phyloP scores from a whole-genome alignment of 2,329 filamentous ascomycete genomes.

The Drechmeria coniospora region DNA sequence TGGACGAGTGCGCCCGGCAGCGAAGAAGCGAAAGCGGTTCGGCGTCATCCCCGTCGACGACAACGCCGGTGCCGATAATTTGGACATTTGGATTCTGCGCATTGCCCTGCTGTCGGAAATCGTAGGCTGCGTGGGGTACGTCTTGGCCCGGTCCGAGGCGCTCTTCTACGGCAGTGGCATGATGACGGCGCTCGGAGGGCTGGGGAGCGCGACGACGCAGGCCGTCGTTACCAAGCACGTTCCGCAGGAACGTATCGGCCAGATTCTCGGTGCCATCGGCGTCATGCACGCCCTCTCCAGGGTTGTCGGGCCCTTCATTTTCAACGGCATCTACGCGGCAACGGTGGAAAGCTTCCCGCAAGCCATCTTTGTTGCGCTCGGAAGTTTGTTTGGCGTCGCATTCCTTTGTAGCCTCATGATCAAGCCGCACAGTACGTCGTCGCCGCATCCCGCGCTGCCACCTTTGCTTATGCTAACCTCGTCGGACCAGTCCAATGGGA shows the following conservation, averaged over 20 bases:
- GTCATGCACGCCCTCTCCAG: constrained; percentile 70
- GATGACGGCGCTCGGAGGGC: constrained; percentile 62
- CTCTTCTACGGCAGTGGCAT: constrained; percentile 60
- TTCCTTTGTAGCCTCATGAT: constrained; percentile 57
- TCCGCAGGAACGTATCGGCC: constrained; percentile 63
- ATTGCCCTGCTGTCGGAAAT: constrained; percentile 61
- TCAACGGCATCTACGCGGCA: constrained; percentile 71
- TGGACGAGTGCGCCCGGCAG: constrained; percentile 43
- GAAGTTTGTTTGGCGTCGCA: constrained; percentile 48
- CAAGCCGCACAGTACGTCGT: constrained; percentile 54
- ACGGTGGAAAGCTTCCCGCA: constrained; percentile 70
- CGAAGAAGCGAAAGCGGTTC: constrained; percentile 21
- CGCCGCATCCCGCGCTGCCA: not conserved
- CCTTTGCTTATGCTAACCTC: not conserved
- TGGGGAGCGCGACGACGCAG: constrained; percentile 74
- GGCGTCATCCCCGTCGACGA: constrained; percentile 24
- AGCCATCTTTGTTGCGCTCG: constrained; percentile 66
- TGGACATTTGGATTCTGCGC: constrained; percentile 68
- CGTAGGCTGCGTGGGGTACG: constrained; percentile 60
- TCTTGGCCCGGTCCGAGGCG: constrained; percentile 42
- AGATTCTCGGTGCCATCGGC: constrained; percentile 78
- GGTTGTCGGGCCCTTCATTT: constrained; percentile 64
- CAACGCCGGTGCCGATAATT: constrained; percentile 55
- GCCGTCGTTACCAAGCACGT: constrained; percentile 83
- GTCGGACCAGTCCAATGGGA: constrained; percentile 17